Evolutionary conservation across 2,329 filamentous ascomycete genomes (phyloP), one percentile per base, ranked within the genome.

Genomic region (Ceratocystis destructans): DNA sequence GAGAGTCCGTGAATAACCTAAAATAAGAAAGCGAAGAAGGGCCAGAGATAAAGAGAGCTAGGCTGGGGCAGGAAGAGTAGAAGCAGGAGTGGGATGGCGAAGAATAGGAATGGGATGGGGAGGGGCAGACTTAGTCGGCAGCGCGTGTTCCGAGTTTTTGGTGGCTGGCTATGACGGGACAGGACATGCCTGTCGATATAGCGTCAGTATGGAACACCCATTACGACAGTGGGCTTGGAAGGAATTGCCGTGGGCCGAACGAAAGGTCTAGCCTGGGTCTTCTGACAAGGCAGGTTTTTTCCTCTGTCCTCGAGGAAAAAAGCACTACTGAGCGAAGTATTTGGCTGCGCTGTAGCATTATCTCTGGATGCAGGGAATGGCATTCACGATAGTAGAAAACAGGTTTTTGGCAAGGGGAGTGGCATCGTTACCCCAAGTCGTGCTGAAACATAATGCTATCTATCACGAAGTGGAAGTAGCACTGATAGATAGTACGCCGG

Each of bases 241-340:
- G 53, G 64, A 65, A 65, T 65, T 65, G 64, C 64, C 53, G 64
- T 61, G 64, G 64, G 57, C 64, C 53, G 64, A 65, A 65, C 22
- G 64, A 59, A 59, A 59, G 28, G 55, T 37, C 28, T 28, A 37
- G 55, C 28, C 31, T 59, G 17, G 55, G 33, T 62, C 44, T 62
- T 62, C 44, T 44, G 61, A 45, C 41, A 28, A 62, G 12, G 61
- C 61, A 25, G 45, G 61, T 28, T 46, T 45, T 62, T 62, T 45
- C 15, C 22, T 22, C 20, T 10, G 15, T 17, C 2, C 25, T 6
- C 25, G 15, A 15, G 22, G 48, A 53, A 28, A 25, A 53, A 1
- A 25, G 31, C 22, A 37, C 31, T 37, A 4, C 55, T 59, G 5
- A n/a, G 25, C 8, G 25, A 59, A 59, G 33, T 7, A n/a, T 10